Conservation (phyloP, 108 stramenopile genomes). For the Seminavis robusta region DNA sequence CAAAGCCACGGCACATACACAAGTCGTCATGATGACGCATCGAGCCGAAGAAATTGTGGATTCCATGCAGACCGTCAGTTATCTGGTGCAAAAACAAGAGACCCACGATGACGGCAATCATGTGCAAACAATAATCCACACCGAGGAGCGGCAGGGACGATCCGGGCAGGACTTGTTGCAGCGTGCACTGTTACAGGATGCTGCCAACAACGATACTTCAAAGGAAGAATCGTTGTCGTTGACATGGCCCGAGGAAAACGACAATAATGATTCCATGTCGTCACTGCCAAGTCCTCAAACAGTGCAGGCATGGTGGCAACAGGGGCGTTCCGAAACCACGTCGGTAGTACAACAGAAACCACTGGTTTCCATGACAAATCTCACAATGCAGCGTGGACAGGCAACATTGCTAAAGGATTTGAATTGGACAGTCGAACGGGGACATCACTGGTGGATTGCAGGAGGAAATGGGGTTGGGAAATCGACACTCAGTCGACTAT, state of each 20-base stretch:
- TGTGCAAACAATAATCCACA: slow-evolving; percentile 8
- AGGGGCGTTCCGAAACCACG: too few species aligned
- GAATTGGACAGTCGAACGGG: slow-evolving; percentile 54
- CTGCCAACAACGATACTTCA: too few species aligned
- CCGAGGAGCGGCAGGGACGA: slow-evolving; percentile 22
- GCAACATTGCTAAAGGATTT: slow-evolving; percentile 19
- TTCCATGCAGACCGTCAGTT: slow-evolving; percentile 42
- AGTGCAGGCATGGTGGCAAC: background rate
- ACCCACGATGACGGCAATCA: background rate
- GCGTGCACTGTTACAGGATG: background rate
- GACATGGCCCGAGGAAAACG: too few species aligned
- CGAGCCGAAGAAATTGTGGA: slow-evolving; percentile 67
- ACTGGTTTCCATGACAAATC: background rate
- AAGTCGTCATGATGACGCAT: slow-evolving; percentile 63
- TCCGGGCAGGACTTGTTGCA: slow-evolving; percentile 27
- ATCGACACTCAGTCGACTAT: slow-evolving; percentile 57
- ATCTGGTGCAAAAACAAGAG: slow-evolving; percentile 6
- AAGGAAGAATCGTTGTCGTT: too few species aligned
- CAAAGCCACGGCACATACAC: slow-evolving; percentile 49
- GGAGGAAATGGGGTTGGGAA: slow-evolving; percentile 79
- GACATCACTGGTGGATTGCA: slow-evolving; percentile 68
- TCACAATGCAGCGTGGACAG: slow-evolving; percentile 9
- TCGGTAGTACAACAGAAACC: too few species aligned
- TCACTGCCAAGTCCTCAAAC: background rate
- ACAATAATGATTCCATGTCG: background rate